Evolutionary conservation across 768 basidiomycete genomes (phyloP).

Genomic region (Boletus rex-veris): DNA sequence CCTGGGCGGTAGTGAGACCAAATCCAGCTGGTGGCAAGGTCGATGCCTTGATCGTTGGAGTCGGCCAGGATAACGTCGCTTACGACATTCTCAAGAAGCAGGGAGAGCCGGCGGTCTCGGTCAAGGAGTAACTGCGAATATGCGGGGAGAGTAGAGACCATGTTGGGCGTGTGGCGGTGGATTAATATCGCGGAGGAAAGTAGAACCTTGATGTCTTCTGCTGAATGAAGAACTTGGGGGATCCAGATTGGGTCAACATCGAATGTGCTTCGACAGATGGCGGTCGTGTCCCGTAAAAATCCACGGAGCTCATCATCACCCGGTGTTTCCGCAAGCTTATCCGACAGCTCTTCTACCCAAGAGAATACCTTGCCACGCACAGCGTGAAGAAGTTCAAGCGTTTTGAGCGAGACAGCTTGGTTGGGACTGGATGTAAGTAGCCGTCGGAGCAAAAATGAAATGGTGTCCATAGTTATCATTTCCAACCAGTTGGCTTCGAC

Average conservation of each 20-base stretch:
- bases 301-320: constrained; percentile 16
- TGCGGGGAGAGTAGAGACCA: background rate
- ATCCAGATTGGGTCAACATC: constrained; percentile 20
- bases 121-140: constrained; percentile 21
- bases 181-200: constrained; percentile 25
- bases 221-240: constrained; percentile 13
- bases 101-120: constrained; percentile 31
- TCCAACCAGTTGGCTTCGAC: constrained; percentile 43
- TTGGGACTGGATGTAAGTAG: constrained; percentile 29
- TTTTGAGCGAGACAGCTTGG: constrained; percentile 10
- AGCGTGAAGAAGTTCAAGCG: constrained; percentile 28
- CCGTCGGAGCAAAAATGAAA: constrained; percentile 36
- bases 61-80: background rate
- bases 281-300: constrained; percentile 35
- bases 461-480: constrained; percentile 29
- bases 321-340: constrained; percentile 14
- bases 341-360: constrained; percentile 37
- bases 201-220: constrained; percentile 22
- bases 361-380: constrained; percentile 32
- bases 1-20: constrained; percentile 26
- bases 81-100: constrained; percentile 18
- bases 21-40: constrained; percentile 15
- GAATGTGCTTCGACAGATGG: constrained; percentile 36
- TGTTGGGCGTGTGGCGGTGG: constrained; percentile 23
- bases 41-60: constrained; percentile 7